Base-by-base conservation (phyloP, 164 flowering plant genomes). In the Vitis amurensis region DNA sequence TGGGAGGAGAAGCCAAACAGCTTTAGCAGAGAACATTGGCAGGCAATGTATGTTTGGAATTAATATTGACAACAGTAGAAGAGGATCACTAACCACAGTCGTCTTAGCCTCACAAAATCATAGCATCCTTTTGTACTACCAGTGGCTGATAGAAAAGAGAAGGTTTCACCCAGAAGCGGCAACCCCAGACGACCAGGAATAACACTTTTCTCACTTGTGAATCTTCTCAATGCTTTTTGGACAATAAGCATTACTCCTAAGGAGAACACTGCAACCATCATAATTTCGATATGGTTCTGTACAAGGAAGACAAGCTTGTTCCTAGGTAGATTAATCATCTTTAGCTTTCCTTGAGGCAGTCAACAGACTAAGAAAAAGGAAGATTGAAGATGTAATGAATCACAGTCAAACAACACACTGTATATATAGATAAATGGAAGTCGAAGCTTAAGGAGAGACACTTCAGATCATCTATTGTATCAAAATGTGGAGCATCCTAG, bases 81-180 rank as follows among this genome's bases (percentile, higher is more conserved):
- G 44, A 66, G 44, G 13, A 65, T 37, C 23, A 72, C 79, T 73
- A 4, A 82, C 86, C 84, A 19, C 0, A 68, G 55, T 61, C 88
- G 56, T 9, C 88, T 78, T 23, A 69, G 71, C 55, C 76, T 78
- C 9, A 83, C 84, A 67, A 85, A 83, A n/a, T 83, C 74, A 62
- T 83, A 85, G 75, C 83, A 81, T 5, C 88, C 88, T 64, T 73
- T 81, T 3, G 78, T 74, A 59, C 86, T 78, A 56, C 79, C 76
- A 4, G 79, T 74, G 8, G 86, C 82, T 13, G 77, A 76, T 44
- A 85, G 79, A 67, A 85, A 76, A 57, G 88, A 72, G 10, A 81
- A 47, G 44, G 86, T 80, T 69, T 85, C 88, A 6, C 88, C 88
- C 3, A 82, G 11, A 67, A 81, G 71, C 37, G 86, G 86, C 3